A percentile compares a stretch with the other conserved stretches of the same genome.
Evolutionary conservation across 805 yeast species (phyloP).

Genomic region (Wickerhamiella alocasiicola): DNA sequence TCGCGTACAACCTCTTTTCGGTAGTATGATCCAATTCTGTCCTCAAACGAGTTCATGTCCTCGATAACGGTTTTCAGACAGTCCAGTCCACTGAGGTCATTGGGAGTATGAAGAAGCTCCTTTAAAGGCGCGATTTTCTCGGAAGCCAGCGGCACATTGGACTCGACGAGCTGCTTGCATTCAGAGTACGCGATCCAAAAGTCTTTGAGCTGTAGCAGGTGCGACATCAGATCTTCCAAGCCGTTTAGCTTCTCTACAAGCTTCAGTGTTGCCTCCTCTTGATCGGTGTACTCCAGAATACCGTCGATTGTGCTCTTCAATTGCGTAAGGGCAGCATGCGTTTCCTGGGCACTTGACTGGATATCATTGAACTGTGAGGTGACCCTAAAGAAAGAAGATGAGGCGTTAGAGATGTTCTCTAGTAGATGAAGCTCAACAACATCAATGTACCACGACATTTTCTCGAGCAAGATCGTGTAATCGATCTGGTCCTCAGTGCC

Average conservation of each 20-base stretch:
- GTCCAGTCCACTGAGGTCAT: constrained; percentile 6
- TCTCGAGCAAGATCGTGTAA: constrained; percentile 49
- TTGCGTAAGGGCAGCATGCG: constrained; percentile 33
- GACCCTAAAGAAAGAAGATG: constrained; percentile 74
- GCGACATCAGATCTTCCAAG: constrained; percentile 35
- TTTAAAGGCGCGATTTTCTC: neutral
- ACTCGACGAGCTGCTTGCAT: neutral
- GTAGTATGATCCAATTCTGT: constrained; percentile 47
- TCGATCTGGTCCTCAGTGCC: constrained; percentile 30
- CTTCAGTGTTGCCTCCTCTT: constrained; percentile 11
- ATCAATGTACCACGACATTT: constrained; percentile 71
- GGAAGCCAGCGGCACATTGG: neutral
- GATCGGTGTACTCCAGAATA: constrained; percentile 13
- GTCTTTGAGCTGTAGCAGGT: constrained; percentile 41
- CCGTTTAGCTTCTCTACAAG: constrained; percentile 26
- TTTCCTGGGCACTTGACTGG: constrained; percentile 24
- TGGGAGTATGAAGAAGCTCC: neutral
- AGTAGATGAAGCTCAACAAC: constrained; percentile 71
- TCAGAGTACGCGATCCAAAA: constrained; percentile 16
- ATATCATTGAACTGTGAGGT: constrained; percentile 64
- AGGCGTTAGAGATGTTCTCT: constrained; percentile 70
- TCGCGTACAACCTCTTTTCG: constrained; percentile 43
- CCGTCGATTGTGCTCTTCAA: constrained; percentile 26
- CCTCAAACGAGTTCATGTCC: neutral
- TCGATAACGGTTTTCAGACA: constrained; percentile 8